phyloP scores from a whole-genome alignment of 1,284 basidiomycete genomes.

The Macrocystidia cucumis region DNA sequence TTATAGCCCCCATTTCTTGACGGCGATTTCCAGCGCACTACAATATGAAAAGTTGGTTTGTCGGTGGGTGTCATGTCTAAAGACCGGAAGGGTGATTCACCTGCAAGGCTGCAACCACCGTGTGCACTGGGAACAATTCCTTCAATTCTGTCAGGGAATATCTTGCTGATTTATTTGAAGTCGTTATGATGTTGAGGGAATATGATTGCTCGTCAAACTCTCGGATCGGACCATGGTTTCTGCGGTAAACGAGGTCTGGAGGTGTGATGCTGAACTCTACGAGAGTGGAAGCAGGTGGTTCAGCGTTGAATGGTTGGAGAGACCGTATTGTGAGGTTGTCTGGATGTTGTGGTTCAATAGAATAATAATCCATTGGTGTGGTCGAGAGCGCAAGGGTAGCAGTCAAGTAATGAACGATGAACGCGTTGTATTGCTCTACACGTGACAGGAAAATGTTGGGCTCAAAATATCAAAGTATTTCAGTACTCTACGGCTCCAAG shows the following conservation, averaged over 20 bases:
- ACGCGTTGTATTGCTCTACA: too few species aligned
- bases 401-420: too few species aligned
- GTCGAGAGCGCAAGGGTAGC: too few species aligned
- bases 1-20: constrained; percentile 55
- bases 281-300: constrained; percentile 40
- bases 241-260: constrained; percentile 50
- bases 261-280: constrained; percentile 49
- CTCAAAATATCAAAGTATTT: too few species aligned
- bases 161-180: constrained; percentile 22
- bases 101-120: constrained; percentile 51
- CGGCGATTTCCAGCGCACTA: constrained; percentile 68
- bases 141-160: constrained; percentile 35
- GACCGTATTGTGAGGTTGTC: constrained; percentile 36
- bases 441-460: too few species aligned
- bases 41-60: constrained; percentile 4
- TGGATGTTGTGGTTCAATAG: constrained; percentile 37
- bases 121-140: constrained; percentile 29
- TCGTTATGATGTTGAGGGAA: constrained; percentile 30
- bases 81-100: constrained; percentile 23
- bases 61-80: background rate
- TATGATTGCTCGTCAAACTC: constrained; percentile 40
- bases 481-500: constrained; percentile 46
- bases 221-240: constrained; percentile 53
- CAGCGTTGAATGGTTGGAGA: constrained; percentile 49
- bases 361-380: too few species aligned